Conservation (phyloP, 352 stramenopile species). For the Phytophthora pinifolia region DNA sequence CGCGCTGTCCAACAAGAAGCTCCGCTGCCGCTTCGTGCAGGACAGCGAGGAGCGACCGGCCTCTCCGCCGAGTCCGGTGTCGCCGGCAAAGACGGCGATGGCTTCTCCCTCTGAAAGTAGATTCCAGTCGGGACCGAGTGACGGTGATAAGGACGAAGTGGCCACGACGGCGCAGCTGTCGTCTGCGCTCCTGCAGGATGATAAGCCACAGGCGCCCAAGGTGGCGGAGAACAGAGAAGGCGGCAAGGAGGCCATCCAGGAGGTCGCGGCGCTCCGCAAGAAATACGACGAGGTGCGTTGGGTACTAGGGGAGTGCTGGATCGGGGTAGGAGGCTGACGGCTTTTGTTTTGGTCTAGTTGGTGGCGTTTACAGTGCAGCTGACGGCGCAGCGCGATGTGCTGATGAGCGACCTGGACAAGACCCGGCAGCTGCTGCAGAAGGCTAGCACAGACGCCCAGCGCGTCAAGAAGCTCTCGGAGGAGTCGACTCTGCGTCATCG, state of each 20-base stretch:
- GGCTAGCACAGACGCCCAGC: conserved; percentile 59
- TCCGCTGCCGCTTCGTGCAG: conserved; percentile 84
- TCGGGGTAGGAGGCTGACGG: not conserved
- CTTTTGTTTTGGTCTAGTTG: conserved; percentile 42
- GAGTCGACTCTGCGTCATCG: conserved; percentile 70
- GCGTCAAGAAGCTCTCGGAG: conserved; percentile 60
- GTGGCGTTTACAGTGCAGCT: conserved; percentile 89
- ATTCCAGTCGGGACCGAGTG: conserved; percentile 18
- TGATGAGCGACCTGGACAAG: conserved; percentile 86
- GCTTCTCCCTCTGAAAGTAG: conserved; percentile 11
- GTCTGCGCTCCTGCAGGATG: conserved; percentile 62
- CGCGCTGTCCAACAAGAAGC: conserved; percentile 85
- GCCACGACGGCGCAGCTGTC: conserved; percentile 54
- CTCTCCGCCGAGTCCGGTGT: conserved; percentile 20
- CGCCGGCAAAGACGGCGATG: conserved; percentile 19
- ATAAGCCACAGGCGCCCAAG: conserved; percentile 27
- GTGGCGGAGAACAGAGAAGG: conserved; percentile 30
- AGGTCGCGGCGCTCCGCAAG: conserved; percentile 74
- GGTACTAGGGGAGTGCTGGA: not conserved
- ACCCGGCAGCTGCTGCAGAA: conserved; percentile 79
- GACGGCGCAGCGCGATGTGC: conserved; percentile 79
- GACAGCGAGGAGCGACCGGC: conserved; percentile 31
- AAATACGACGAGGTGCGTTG: conserved; percentile 87
- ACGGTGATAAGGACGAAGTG: conserved; percentile 29
- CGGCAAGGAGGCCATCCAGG: conserved; percentile 54